These are phyloP conservation scores for Pythium chondricola DNA, from an alignment of 352 stramenopile species.

Conservation along the genomic window DNA sequence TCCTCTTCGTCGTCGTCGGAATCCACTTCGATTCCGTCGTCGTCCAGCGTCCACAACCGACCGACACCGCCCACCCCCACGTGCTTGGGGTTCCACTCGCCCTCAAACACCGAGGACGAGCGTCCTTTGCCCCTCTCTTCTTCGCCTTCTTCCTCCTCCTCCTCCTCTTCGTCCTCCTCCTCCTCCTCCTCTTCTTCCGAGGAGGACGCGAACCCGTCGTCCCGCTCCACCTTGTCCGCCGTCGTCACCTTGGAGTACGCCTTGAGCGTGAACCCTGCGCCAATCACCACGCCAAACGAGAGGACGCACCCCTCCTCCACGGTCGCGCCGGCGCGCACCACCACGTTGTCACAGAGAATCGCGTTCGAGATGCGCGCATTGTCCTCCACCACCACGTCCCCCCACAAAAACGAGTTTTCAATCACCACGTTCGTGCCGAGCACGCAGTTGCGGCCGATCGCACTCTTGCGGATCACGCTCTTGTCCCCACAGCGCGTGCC, in stretches of 20 bases:
- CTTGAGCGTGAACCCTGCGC: constrained; percentile 53
- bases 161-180: constrained; percentile 6
- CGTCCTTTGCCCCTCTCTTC: constrained; percentile 16
- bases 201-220: constrained; percentile 74
- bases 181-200: constrained; percentile 39
- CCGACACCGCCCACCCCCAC: constrained; percentile 65
- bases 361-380: constrained; percentile 61
- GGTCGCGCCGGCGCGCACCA: constrained; percentile 58
- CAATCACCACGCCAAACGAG: constrained; percentile 79
- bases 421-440: constrained; percentile 73
- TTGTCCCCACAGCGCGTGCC: constrained; percentile 50
- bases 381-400: constrained; percentile 77
- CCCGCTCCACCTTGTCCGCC: constrained; percentile 33
- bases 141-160: constrained; percentile 33
- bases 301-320: constrained; percentile 73
- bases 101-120: constrained; percentile 14
- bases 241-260: constrained; percentile 83
- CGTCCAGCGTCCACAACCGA: constrained; percentile 77
- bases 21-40: constrained; percentile 76
- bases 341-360: constrained; percentile 82
- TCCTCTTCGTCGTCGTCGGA: constrained; percentile 54
- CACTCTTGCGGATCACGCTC: constrained; percentile 47
- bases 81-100: constrained; percentile 62
- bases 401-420: constrained; percentile 76
- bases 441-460: constrained; percentile 61